Evolutionary conservation across 2,329 filamentous ascomycete species (phyloP), one percentile per base, ranked within the genome.

Genomic region (Colletotrichum navitas): DNA sequence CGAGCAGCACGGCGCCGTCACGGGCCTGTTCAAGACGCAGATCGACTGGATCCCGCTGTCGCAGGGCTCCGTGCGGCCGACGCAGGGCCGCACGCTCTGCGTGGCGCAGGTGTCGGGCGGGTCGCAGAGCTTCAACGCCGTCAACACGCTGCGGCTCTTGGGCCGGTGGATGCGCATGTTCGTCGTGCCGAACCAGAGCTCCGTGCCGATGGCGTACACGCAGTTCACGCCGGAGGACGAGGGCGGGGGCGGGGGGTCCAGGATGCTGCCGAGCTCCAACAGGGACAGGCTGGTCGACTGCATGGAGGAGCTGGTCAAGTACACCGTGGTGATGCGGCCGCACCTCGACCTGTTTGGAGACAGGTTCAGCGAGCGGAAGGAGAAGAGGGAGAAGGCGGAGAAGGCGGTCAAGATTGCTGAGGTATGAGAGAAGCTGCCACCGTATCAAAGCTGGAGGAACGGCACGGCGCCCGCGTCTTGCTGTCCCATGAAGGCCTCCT

Each of bases 121-220:
- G 0, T 90, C 87, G 0, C 90, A 92, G 77, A 89, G 86, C 0
- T 92, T 92, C 81, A 92, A 93, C 74, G 87, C 89, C 0, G 89
- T 92, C 11, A 92, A 92, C 76, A 86, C 86, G 1, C 81, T 92
- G n/a, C 85, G 90, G 0, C 85, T 92, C 14, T 83, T 92, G 0
- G 90, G 90, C 0, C 85, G 90, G 0, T 92, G 90, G 90, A 92
- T 92, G 90, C 85, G 89, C 51, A 91, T 92, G 89, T 91, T 91
- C 74, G 82, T 85, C 1, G 91, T 92, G 34, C 88, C 89, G 0
- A 92, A 92, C 76, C 90, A 92, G 77, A 88, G 85, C 32, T 90
- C 87, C 0, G 84, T 92, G 2, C 90, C 90, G 0, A 87, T 83
- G 77, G 91, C 90, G 0, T 92, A 89, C 73, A 91, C 85, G 5